Base-by-base conservation (phyloP, 352 stramenopile species). In the Pythium scleroteichum region DNA sequence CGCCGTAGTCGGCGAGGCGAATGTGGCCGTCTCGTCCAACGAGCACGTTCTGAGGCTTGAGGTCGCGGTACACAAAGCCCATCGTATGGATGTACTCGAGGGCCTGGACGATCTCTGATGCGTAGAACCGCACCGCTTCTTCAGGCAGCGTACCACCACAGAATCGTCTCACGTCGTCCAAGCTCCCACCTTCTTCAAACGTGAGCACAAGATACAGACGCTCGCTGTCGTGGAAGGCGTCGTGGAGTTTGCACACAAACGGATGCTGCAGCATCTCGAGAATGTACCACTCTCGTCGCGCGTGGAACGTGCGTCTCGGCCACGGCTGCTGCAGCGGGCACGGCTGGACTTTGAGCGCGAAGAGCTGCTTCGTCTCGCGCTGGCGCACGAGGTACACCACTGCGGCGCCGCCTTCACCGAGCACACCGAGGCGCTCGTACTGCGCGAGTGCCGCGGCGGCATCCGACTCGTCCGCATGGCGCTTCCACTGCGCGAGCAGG, bases 31-130 rank as follows among this genome's bases (percentile, higher is more conserved):
- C 68, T 10, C 14, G 9, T 1, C 44, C 57, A 8, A 75, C 27
- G 1, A 75, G 47, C 26, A 75, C 59, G 33, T 75, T 75, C 54
- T 75, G 59, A 5, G 79, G 79, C 66, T 93, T 92, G n/a, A 93
- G 69, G 56, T 90, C 79, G 17, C 78, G 64, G 51, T 85, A 77
- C 3, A 86, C 66, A 38, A 79, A 67, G 14, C 63, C 68, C 59
- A 76, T 72, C 0, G 64, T 68, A 48, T 82, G 73, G 1, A 82
- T 52, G 27, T 76, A 76, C 48, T 73, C 67, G 40, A 78, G 66
- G 16, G 66, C 67, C 19, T 72, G 57, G 16, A 71, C 78, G 20
- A 90, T 72, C 64, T 92, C 82, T 17, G 71, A 66, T 6, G 68
- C 68, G 49, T 91, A 91, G 51, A 90, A 87, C 17, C 53, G 54